Conservation (phyloP, 768 basidiomycete species). For the Nidula microcarpa region DNA sequence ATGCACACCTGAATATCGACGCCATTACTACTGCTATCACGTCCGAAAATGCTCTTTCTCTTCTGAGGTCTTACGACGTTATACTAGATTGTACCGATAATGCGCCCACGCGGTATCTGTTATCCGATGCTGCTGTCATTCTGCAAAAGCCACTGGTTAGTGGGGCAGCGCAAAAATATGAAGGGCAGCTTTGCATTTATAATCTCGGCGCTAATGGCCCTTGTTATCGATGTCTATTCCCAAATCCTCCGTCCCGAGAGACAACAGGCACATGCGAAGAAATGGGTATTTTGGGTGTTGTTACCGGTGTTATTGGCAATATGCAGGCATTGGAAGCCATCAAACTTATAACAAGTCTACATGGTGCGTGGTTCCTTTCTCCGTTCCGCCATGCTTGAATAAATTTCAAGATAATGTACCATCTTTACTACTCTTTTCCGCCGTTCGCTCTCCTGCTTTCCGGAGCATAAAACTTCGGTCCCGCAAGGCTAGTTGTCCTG, state of each 20-base stretch:
- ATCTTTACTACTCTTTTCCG: conserved; percentile 70
- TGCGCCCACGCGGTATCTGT: conserved; percentile 84
- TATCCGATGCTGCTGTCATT: conserved; percentile 80
- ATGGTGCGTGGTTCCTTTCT: conserved; percentile 38
- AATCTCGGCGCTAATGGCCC: conserved; percentile 70
- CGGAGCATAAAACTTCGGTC: conserved; percentile 79
- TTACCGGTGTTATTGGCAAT: conserved; percentile 87
- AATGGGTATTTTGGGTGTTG: conserved; percentile 81
- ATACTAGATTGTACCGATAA: conserved; percentile 96
- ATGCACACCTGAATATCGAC: conserved; percentile 63
- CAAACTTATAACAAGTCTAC: conserved; percentile 68
- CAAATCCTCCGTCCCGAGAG: conserved; percentile 66
- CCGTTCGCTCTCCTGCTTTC: conserved; percentile 67
- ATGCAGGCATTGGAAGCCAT: conserved; percentile 88
- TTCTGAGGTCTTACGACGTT: conserved; percentile 66
- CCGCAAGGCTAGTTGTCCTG: conserved; percentile 66
- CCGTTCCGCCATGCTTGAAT: neutral
- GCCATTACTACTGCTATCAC: conserved; percentile 50
- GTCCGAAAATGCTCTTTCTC: conserved; percentile 57
- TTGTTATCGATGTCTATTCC: conserved; percentile 94
- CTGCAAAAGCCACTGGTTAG: conserved; percentile 83
- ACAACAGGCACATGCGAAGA: conserved; percentile 81
- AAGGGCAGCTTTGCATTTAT: conserved; percentile 78
- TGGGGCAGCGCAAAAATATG: conserved; percentile 86
- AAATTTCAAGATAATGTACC: conserved; percentile 50